Evolutionary conservation across 192 early-diverging fungal species (phyloP).

Genomic region (Jimgerdemannia flammicorona): DNA sequence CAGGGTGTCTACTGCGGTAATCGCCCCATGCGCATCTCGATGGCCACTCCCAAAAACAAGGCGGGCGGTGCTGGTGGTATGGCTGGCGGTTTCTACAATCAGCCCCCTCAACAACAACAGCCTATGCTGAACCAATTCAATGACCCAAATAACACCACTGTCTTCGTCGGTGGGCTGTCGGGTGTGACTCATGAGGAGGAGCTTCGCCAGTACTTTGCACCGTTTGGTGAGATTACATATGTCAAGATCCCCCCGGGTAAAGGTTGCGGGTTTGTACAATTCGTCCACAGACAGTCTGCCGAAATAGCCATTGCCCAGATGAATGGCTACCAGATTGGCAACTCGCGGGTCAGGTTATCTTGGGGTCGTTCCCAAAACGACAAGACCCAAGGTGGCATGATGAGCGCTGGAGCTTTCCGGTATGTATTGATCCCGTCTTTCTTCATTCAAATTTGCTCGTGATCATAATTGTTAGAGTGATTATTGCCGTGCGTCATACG

Average conservation of each 20-base stretch:
- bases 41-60: conserved; percentile 87
- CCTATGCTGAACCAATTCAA: conserved; percentile 21
- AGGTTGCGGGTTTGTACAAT: conserved; percentile 96
- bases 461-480: background rate
- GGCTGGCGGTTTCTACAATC: conserved; percentile 46
- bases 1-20: conserved; percentile 79
- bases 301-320: conserved; percentile 89
- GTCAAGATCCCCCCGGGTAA: conserved; percentile 94
- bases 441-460: conserved; percentile 7
- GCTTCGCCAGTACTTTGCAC: conserved; percentile 73
- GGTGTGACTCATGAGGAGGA: conserved; percentile 85
- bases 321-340: conserved; percentile 84
- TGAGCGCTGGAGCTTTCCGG: conserved; percentile 22
- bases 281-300: conserved; percentile 74
- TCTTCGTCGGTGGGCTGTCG: conserved; percentile 94
- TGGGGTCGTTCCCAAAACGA: conserved; percentile 58
- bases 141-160: conserved; percentile 93
- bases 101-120: conserved; percentile 30
- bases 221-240: conserved; percentile 90
- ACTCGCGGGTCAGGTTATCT: conserved; percentile 47
- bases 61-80: conserved; percentile 81
- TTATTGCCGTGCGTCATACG: background rate
- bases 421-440: background rate
- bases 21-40: conserved; percentile 85
- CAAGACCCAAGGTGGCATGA: conserved; percentile 12